Evolutionary conservation across 805 yeast genomes (phyloP).

Genomic region (Wickerhamomyces bovis): DNA sequence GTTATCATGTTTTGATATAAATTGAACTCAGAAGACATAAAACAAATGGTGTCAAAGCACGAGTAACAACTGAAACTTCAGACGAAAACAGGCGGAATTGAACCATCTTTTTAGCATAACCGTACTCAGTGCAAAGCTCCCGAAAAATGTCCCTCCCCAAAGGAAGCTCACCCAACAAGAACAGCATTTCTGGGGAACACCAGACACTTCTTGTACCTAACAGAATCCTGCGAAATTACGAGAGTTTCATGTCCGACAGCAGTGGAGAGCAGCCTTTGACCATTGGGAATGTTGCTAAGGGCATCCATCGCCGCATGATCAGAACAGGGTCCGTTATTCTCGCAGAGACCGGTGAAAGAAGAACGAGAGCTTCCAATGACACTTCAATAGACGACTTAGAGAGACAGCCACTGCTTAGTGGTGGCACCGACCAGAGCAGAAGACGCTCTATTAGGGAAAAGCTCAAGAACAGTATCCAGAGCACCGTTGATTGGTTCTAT

Average conservation of each 20-base stretch:
- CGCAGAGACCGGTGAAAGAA: constrained; percentile 38
- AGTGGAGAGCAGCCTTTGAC: constrained; percentile 9
- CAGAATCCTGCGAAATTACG: constrained; percentile 11
- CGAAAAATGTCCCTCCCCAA: neutral
- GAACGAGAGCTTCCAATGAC: constrained; percentile 13
- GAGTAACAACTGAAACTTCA: too few species aligned
- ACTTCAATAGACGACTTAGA: constrained; percentile 9
- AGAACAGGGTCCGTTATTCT: constrained; percentile 34
- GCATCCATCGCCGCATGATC: constrained; percentile 14
- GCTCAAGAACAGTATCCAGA: neutral
- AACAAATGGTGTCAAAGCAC: too few species aligned
- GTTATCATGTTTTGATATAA: neutral
- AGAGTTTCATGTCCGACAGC: constrained; percentile 20
- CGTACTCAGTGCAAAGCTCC: too few species aligned
- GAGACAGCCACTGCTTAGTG: constrained; percentile 5
- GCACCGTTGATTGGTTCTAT: constrained; percentile 3
- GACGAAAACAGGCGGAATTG: too few species aligned
- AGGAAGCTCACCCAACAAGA: neutral
- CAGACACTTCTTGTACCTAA: neutral
- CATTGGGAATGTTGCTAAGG: constrained; percentile 8
- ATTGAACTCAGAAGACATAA: neutral
- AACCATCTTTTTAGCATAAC: too few species aligned
- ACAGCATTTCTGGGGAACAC: neutral
- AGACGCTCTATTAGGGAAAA: neutral
- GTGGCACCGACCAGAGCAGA: too few species aligned